phyloP scores from a whole-genome alignment of 495 filamentous ascomycete genomes.

The Staphylotrichum longicolle region DNA sequence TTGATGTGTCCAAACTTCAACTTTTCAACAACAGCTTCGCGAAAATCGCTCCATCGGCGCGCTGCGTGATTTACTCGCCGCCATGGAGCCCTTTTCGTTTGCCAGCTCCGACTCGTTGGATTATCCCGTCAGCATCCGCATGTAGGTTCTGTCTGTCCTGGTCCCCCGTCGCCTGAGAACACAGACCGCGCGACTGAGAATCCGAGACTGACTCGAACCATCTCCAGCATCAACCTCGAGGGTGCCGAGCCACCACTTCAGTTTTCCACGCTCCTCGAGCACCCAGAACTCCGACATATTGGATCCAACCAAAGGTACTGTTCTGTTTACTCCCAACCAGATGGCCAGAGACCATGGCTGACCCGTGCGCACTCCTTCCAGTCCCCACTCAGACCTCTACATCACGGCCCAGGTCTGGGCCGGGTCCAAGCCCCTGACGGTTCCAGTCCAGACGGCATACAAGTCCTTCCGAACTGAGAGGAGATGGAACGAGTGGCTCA shows the following conservation, averaged over 20 bases:
- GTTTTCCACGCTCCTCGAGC: slow-evolving; percentile 72
- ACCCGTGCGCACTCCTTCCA: slow-evolving; percentile 46
- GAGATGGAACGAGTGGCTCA: slow-evolving; percentile 95
- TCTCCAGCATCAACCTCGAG: slow-evolving; percentile 66
- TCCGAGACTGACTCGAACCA: not conserved
- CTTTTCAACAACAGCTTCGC: not conserved
- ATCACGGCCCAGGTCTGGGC: slow-evolving; percentile 93
- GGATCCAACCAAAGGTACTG: slow-evolving; percentile 63
- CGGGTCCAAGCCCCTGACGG: slow-evolving; percentile 89
- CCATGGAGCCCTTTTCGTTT: slow-evolving; percentile 94
- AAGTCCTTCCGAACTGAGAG: slow-evolving; percentile 78
- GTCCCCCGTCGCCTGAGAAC: not conserved
- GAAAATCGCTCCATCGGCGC: not conserved
- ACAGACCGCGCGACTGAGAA: not conserved
- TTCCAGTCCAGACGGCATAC: slow-evolving; percentile 88
- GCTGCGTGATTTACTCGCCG: not conserved
- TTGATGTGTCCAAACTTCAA: too few species aligned
- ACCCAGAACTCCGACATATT: slow-evolving; percentile 76
- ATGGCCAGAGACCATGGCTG: not conserved
- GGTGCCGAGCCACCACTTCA: slow-evolving; percentile 76
- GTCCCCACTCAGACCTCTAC: slow-evolving; percentile 79
- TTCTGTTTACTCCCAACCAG: too few species aligned
- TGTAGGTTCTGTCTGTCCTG: slow-evolving; percentile 51
- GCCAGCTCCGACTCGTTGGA: slow-evolving; percentile 78
- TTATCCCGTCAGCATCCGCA: slow-evolving; percentile 76